phyloP scores from a whole-genome alignment of 2,329 filamentous ascomycete genomes.

The Pseudogymnoascus sp. region DNA sequence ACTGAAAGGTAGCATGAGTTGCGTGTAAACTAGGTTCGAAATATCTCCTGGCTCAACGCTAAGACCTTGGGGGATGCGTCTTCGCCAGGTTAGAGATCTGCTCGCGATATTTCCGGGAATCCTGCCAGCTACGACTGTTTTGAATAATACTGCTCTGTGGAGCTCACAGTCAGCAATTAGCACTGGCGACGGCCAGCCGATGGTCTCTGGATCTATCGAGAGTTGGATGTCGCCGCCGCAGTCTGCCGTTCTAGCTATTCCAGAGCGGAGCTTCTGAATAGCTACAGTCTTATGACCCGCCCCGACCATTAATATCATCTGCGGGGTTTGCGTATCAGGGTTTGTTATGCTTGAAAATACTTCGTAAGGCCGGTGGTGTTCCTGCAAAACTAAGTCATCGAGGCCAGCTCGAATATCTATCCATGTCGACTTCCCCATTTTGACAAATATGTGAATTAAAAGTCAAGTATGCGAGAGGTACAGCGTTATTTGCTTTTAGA shows the following conservation, averaged over 20 bases:
- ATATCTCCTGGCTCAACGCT: not conserved
- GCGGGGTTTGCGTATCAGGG: not conserved
- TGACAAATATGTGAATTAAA: no score
- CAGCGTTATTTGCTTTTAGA: no score
- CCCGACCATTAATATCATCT: not conserved
- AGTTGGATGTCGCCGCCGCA: conserved; percentile 7
- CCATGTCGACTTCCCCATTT: not conserved
- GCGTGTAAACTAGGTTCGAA: conserved; percentile 10
- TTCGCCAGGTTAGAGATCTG: not conserved
- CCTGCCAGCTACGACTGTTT: not conserved
- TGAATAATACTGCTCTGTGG: not conserved
- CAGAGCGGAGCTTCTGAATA: not conserved
- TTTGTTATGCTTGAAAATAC: not conserved
- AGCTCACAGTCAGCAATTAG: conserved; percentile 14
- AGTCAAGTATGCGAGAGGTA: no score
- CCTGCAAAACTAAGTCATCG: conserved; percentile 8
- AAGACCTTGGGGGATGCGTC: not conserved
- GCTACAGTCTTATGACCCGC: not conserved
- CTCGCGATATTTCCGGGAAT: not conserved
- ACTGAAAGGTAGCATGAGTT: conserved; percentile 13
- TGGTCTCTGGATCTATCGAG: not conserved
- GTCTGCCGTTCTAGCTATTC: not conserved
- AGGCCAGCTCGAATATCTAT: conserved; percentile 11
- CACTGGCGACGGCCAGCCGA: not conserved
- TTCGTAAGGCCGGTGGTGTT: not conserved